Percentiles rank a stretch among this genome's conserved stretches.
These are phyloP conservation scores for Neophaeococcomyces aloes DNA, from an alignment of 2,329 filamentous ascomycete genomes.

Conservation along the genomic window DNA sequence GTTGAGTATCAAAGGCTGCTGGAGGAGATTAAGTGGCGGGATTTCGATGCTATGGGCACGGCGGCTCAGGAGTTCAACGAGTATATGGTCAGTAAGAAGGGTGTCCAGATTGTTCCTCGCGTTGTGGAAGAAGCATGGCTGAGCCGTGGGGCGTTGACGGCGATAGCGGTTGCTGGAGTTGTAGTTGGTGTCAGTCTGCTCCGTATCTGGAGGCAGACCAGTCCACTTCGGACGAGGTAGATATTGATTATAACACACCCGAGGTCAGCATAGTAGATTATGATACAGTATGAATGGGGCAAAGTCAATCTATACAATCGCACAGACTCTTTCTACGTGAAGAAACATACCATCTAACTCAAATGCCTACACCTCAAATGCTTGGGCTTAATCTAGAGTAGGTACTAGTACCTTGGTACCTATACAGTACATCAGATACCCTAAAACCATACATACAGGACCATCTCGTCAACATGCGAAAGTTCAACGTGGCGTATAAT, in stretches of 20 bases:
- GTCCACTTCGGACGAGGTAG: conserved; percentile 1
- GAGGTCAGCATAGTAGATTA: too few relatives aligned
- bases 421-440: too few relatives aligned
- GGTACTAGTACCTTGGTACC: too few relatives aligned
- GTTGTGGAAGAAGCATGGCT: conserved; percentile 8
- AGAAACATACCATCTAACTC: too few relatives aligned
- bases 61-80: conserved; percentile 20
- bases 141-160: conserved; percentile 10
- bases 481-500: too few relatives aligned
- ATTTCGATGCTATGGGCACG: conserved; percentile 24
- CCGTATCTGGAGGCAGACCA: conserved; percentile 2
- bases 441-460: too few relatives aligned
- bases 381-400: too few relatives aligned
- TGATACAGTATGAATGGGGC: too few relatives aligned
- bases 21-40: conserved; percentile 25
- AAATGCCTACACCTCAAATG: too few relatives aligned
- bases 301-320: too few relatives aligned
- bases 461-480: too few relatives aligned
- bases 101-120: conserved; percentile 8
- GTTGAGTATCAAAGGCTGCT: conserved; percentile 43
- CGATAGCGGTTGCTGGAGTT: conserved; percentile 1
- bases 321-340: too few relatives aligned
- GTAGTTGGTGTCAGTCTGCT: conserved; percentile 4
- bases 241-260: not conserved
- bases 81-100: conserved; percentile 17